phyloP scores from a whole-genome alignment of 805 yeast species.

The Kregervanrija delftensis region DNA sequence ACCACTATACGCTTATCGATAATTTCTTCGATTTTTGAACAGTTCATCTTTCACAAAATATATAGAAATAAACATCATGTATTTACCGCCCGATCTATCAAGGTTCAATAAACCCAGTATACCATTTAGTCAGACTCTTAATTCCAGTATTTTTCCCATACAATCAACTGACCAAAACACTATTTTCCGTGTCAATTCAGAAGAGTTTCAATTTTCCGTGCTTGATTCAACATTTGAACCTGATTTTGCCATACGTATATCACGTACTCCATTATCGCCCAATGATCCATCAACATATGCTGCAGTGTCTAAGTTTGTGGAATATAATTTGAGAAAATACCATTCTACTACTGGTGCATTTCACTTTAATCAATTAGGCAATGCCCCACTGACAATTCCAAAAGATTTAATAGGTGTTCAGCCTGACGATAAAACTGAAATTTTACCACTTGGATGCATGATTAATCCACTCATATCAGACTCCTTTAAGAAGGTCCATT shows the following conservation, averaged over 20 bases:
- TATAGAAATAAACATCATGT: conserved; percentile 16
- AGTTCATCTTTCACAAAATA: no score
- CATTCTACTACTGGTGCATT: conserved; percentile 30
- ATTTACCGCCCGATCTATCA: conserved; percentile 26
- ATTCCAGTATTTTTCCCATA: conserved; percentile 26
- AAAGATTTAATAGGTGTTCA: conserved; percentile 27
- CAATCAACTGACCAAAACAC: conserved; percentile 30
- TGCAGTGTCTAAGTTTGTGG: conserved; percentile 43
- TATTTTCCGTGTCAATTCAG: conserved; percentile 21
- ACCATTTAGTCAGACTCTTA: conserved; percentile 23
- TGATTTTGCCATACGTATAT: conserved; percentile 26
- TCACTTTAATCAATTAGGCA: conserved; percentile 33
- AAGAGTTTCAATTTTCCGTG: conserved; percentile 27
- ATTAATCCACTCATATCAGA: conserved; percentile 48
- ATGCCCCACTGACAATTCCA: conserved; percentile 28
- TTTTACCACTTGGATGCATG: conserved; percentile 42
- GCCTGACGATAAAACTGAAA: conserved; percentile 27
- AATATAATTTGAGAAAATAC: conserved; percentile 32
- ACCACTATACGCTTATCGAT: no score
- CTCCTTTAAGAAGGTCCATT: conserved; percentile 43
- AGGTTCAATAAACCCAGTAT: conserved; percentile 19
- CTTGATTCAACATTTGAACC: conserved; percentile 27
- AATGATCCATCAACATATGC: conserved; percentile 45
- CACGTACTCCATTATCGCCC: conserved; percentile 31
- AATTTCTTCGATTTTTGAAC: no score